Conservation (phyloP, 495 filamentous ascomycete species). For the Penicillium paxilli region DNA sequence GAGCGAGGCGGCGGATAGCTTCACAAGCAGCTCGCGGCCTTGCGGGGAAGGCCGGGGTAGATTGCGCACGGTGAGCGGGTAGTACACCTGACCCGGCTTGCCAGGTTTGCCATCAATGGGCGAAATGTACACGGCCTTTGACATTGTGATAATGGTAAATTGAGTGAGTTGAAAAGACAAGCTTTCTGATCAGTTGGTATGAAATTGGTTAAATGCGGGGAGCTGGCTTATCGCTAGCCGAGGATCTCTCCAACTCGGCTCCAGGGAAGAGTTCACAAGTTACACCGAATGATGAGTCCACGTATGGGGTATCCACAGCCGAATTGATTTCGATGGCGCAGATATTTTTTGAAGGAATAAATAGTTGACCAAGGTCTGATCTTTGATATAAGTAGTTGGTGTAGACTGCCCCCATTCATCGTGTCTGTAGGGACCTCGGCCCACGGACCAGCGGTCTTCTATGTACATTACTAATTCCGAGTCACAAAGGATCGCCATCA, state of each 20-base stretch:
- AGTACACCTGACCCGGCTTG: conserved; percentile 84
- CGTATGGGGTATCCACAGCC: no score
- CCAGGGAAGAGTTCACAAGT: no score
- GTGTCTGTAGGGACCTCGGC: conserved; percentile 10
- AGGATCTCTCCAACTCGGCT: conserved; percentile 10
- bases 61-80: conserved; percentile 60
- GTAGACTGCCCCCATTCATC: background rate
- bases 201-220: conserved; percentile 17
- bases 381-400: background rate
- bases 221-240: conserved; percentile 27
- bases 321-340: background rate
- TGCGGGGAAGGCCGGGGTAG: conserved; percentile 61
- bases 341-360: no score
- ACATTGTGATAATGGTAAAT: conserved; percentile 39
- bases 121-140: conserved; percentile 50
- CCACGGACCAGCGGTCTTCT: conserved; percentile 1
- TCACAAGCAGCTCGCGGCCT: conserved; percentile 65
- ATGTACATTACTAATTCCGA: no score
- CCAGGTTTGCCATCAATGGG: conserved; percentile 61
- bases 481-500: background rate
- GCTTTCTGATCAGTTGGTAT: background rate
- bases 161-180: background rate
- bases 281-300: no score
- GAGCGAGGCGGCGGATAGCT: conserved; percentile 71
- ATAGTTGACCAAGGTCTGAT: no score